These are phyloP conservation scores for Uronychia setigera DNA, from an alignment of 73 alveolate species.

Conservation along the genomic window DNA sequence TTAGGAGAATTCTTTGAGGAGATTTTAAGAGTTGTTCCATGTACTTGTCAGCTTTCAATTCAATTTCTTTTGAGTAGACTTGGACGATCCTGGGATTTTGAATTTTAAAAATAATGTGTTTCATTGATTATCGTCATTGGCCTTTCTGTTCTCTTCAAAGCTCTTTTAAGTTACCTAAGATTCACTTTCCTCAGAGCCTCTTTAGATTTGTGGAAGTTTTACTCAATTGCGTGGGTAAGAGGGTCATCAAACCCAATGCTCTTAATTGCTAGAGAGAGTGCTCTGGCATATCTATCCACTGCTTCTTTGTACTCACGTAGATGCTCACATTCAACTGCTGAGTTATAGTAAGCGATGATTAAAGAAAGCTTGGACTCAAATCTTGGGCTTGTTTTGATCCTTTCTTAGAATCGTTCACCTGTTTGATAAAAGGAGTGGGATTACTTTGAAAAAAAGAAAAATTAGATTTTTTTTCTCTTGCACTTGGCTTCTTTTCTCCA, in stretches of 20 bases:
- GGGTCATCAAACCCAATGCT: not conserved
- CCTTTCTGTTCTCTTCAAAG: not conserved
- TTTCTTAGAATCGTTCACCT: not conserved
- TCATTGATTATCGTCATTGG: no score
- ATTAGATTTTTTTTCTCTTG: no score
- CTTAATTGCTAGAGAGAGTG: not conserved
- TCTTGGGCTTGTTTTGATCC: not conserved
- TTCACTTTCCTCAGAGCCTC: not conserved
- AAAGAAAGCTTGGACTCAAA: not conserved
- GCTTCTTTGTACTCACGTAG: not conserved
- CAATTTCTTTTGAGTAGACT: no score
- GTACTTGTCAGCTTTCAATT: no score
- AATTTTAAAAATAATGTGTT: no score
- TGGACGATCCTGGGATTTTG: no score
- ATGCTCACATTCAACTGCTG: not conserved
- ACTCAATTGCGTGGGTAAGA: not conserved
- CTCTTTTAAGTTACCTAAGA: not conserved
- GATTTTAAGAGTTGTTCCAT: no score
- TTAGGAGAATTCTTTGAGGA: no score
- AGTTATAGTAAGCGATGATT: not conserved
- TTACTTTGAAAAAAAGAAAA: not conserved
- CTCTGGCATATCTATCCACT: not conserved
- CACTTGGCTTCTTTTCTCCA: no score
- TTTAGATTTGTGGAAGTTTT: not conserved
- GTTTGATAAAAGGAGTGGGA: not conserved